phyloP scores from a whole-genome alignment of 352 stramenopile species.

The Phytophthora pisi region DNA sequence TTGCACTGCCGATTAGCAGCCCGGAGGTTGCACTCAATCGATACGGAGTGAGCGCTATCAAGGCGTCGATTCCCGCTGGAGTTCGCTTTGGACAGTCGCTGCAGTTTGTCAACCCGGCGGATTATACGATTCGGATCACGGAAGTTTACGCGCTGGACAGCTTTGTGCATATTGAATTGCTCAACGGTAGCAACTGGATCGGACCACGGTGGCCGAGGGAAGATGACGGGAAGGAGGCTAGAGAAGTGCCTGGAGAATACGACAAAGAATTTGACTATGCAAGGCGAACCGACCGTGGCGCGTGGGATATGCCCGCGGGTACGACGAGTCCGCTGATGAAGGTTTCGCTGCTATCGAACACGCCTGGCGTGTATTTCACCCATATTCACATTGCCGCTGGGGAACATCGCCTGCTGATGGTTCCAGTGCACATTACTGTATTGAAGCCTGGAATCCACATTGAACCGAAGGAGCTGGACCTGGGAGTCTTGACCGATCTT shows the following conservation, averaged over 20 bases:
- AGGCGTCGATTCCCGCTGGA: constrained; percentile 41
- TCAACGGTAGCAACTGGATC: constrained; percentile 32
- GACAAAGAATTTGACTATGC: constrained; percentile 25
- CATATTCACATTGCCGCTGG: constrained; percentile 43
- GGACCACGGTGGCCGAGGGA: constrained; percentile 26
- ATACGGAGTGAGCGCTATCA: constrained; percentile 36
- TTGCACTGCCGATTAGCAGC: constrained; percentile 46
- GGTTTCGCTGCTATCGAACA: constrained; percentile 37
- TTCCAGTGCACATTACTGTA: constrained; percentile 48
- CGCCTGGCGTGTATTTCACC: constrained; percentile 39
- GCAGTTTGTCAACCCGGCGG: constrained; percentile 48
- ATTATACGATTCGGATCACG: constrained; percentile 46
- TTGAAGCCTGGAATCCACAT: constrained; percentile 46
- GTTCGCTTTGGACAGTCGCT: constrained; percentile 40
- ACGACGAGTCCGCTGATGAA: constrained; percentile 42
- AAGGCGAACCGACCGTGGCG: constrained; percentile 19
- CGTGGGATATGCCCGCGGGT: constrained; percentile 49
- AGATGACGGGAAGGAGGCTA: constrained; percentile 15
- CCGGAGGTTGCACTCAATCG: constrained; percentile 34
- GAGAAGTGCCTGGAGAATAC: constrained; percentile 26
- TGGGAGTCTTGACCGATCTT: constrained; percentile 41
- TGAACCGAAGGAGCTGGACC: constrained; percentile 38
- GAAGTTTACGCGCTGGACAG: constrained; percentile 55
- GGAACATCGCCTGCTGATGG: constrained; percentile 22
- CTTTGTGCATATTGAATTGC: constrained; percentile 38